These are phyloP conservation scores for Lodderomyces orthopsilosis DNA, from an alignment of 1,139 yeast genomes.

Conservation along the genomic window DNA sequence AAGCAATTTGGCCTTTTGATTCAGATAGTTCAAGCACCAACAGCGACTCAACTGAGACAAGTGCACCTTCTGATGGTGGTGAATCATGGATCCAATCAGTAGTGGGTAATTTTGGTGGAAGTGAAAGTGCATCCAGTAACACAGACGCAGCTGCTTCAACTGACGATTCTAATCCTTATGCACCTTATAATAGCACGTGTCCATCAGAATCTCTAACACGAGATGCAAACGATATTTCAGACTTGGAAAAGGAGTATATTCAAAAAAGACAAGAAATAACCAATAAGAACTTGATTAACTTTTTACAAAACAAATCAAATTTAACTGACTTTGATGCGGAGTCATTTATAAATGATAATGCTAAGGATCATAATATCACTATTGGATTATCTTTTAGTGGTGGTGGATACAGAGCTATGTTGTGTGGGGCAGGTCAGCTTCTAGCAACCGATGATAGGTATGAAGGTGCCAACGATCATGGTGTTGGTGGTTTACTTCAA, in stretches of 20 bases:
- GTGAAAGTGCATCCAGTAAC: neutral
- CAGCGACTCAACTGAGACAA: conserved; percentile 4
- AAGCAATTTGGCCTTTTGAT: conserved; percentile 13
- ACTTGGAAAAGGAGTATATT: conserved; percentile 29
- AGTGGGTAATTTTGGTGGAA: conserved; percentile 4
- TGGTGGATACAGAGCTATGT: conserved; percentile 48
- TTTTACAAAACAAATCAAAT: conserved; percentile 30
- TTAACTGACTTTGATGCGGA: conserved; percentile 34
- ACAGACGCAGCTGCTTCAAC: conserved; percentile 6
- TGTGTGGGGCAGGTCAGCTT: conserved; percentile 42
- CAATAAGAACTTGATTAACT: conserved; percentile 29
- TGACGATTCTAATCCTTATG: conserved; percentile 21
- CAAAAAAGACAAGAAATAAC: conserved; percentile 27
- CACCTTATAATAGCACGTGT: conserved; percentile 27
- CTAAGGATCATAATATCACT: conserved; percentile 31
- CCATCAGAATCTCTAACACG: conserved; percentile 24
- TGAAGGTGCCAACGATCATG: conserved; percentile 23
- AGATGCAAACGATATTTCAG: conserved; percentile 27
- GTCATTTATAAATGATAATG: conserved; percentile 24
- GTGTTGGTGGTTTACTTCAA: conserved; percentile 42
- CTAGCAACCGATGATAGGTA: conserved; percentile 36
- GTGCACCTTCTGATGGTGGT: conserved; percentile 4
- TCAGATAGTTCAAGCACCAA: conserved; percentile 3
- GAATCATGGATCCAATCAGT: conserved; percentile 3
- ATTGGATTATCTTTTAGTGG: conserved; percentile 46